These are phyloP conservation scores for Teratosphaeria epicoccoides DNA, from an alignment of 2,329 filamentous ascomycete genomes.

Conservation along the genomic window DNA sequence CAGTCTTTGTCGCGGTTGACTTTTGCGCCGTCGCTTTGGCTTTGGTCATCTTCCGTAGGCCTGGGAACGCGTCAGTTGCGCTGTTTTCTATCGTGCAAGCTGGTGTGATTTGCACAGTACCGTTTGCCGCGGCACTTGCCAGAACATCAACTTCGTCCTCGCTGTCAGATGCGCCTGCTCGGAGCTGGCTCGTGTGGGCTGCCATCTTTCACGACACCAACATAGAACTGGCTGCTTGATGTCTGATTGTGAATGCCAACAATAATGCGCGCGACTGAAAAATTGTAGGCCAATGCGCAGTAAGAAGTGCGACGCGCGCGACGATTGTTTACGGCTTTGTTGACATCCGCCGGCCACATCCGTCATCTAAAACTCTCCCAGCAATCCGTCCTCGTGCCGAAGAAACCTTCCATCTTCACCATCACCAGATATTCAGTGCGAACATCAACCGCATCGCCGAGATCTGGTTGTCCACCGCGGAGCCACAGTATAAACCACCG, in stretches of 20 bases:
- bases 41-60: constrained; percentile 8
- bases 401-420: background rate
- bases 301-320: background rate
- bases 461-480: too few relatives aligned
- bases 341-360: background rate
- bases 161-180: constrained; percentile 14
- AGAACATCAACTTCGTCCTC: constrained; percentile 15
- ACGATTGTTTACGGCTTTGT: background rate
- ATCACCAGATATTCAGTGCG: too few relatives aligned
- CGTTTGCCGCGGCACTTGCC: constrained; percentile 9
- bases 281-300: background rate
- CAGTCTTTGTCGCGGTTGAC: constrained; percentile 23
- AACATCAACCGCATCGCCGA: too few relatives aligned
- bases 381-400: too few relatives aligned
- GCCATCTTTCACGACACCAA: background rate
- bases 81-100: background rate
- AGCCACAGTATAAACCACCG: too few relatives aligned
- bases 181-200: constrained; percentile 1
- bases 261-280: background rate
- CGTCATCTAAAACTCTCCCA: too few relatives aligned
- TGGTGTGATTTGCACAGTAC: background rate
- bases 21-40: constrained; percentile 27
- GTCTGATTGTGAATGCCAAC: background rate
- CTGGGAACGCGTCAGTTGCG: constrained; percentile 1
- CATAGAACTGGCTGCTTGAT: background rate